Conservation (phyloP, 2,329 filamentous ascomycete species). For the Aureobasidium vineae region DNA sequence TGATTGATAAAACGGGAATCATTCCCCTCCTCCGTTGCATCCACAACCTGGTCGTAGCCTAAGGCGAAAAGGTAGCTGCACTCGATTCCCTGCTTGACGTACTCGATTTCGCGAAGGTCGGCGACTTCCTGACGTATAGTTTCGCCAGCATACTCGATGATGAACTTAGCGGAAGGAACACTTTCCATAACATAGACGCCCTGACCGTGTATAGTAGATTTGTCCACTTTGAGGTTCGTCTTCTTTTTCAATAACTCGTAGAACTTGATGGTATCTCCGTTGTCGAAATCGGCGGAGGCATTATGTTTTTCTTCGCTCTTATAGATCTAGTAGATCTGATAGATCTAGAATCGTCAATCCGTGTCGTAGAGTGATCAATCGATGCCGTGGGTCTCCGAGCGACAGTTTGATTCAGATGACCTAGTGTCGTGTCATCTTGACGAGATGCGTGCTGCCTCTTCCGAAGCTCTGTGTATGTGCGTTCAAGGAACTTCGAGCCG, state of each 20-base stretch:
- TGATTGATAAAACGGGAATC: conserved; percentile 99
- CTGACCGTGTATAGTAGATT: conserved; percentile 99
- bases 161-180: conserved; percentile 97
- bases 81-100: conserved; percentile 93
- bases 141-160: conserved; percentile 98
- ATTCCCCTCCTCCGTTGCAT: conserved; percentile 97
- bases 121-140: conserved; percentile 96
- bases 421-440: no score
- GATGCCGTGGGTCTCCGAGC: no score
- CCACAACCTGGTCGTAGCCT: conserved; percentile 94
- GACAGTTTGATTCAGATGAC: no score
- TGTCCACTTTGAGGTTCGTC: conserved; percentile 97
- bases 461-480: conserved; percentile 66
- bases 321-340: no score
- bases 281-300: conserved; percentile 78
- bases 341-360: conserved; percentile 81
- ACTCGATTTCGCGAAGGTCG: conserved; percentile 89
- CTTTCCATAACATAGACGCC: conserved; percentile 97
- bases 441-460: conserved; percentile 44
- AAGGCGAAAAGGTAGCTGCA: conserved; percentile 98
- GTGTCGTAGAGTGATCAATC: no score
- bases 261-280: conserved; percentile 87
- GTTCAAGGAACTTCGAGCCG: conserved; percentile 68
- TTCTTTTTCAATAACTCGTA: conserved; percentile 99
- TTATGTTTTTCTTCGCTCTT: no score